phyloP scores from a whole-genome alignment of 306 rosid species.

The Lablab purpureus region DNA sequence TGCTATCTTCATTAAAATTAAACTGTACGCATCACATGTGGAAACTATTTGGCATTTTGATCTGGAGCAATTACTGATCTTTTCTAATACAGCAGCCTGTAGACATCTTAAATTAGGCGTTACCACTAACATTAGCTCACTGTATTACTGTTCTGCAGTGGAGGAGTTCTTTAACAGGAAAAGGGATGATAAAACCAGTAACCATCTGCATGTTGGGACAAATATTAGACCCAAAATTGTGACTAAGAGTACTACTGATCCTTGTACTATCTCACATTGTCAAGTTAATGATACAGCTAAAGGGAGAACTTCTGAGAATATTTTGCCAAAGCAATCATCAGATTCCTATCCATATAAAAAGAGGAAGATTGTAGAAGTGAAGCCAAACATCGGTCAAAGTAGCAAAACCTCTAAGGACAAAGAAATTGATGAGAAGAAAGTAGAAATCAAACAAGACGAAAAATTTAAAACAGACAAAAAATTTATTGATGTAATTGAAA shows the following conservation, averaged over 20 bases:
- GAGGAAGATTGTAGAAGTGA: slow-evolving; percentile 45
- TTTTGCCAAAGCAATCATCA: slow-evolving; percentile 32
- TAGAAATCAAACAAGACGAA: slow-evolving; percentile 11
- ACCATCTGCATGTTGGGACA: slow-evolving; percentile 14
- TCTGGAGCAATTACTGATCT: slow-evolving; percentile 26
- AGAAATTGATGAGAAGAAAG: slow-evolving; percentile 31
- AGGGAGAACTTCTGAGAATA: slow-evolving; percentile 37
- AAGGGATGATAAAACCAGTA: slow-evolving; percentile 27
- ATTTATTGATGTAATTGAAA: slow-evolving; percentile 45
- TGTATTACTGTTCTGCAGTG: slow-evolving; percentile 57
- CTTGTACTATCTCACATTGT: background rate
- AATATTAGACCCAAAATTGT: slow-evolving; percentile 13
- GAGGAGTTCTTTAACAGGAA: slow-evolving; percentile 59
- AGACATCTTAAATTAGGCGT: slow-evolving; percentile 31
- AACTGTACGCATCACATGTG: background rate
- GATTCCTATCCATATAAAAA: slow-evolving; percentile 47
- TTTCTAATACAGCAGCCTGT: background rate
- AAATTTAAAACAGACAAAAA: slow-evolving; percentile 19
- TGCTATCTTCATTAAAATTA: slow-evolving; percentile 21
- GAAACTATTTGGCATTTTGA: slow-evolving; percentile 16
- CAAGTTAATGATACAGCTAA: slow-evolving; percentile 46
- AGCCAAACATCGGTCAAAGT: slow-evolving; percentile 18
- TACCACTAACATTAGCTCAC: slow-evolving; percentile 26
- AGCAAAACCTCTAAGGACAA: slow-evolving; percentile 12
- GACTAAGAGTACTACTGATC: slow-evolving; percentile 23